Conservation (phyloP, 371 early-diverging fungal genomes). For the Mortierella sp. region DNA sequence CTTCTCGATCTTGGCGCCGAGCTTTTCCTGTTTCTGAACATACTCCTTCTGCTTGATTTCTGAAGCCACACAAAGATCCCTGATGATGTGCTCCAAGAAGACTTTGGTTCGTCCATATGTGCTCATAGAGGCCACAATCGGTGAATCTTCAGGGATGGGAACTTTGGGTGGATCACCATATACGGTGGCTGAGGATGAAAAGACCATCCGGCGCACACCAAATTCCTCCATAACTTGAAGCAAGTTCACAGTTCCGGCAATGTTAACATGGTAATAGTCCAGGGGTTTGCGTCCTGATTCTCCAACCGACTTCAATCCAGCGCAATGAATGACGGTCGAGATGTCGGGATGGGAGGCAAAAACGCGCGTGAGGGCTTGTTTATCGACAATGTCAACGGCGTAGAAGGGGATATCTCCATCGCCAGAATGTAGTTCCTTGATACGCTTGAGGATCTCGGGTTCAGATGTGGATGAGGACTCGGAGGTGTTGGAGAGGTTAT, state of each 20-base stretch:
- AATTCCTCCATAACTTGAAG: conserved; percentile 66
- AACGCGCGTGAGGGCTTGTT: conserved; percentile 67
- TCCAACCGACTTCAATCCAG: conserved; percentile 79
- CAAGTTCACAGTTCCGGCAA: conserved; percentile 70
- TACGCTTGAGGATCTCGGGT: conserved; percentile 64
- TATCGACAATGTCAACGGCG: conserved; percentile 77
- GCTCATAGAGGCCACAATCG: conserved; percentile 69
- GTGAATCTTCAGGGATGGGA: conserved; percentile 57
- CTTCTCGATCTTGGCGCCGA: conserved; percentile 12
- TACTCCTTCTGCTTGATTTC: conserved; percentile 34
- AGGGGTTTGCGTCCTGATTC: conserved; percentile 75
- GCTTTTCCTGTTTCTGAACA: conserved; percentile 15
- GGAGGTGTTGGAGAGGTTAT: conserved; percentile 80
- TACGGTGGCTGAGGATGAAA: conserved; percentile 80
- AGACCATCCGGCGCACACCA: conserved; percentile 68
- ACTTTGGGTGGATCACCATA: conserved; percentile 59
- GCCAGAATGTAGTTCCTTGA: conserved; percentile 54
- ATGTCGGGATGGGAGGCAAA: conserved; percentile 69
- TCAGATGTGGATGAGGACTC: background rate
- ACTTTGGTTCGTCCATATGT: conserved; percentile 91
- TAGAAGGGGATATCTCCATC: conserved; percentile 72
- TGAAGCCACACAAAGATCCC: conserved; percentile 72
- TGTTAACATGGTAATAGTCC: conserved; percentile 77
- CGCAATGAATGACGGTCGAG: conserved; percentile 76
- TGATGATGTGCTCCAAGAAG: conserved; percentile 84